phyloP scores from a whole-genome alignment of 2,329 filamentous ascomycete genomes.

The Coniochaeta sp. region DNA sequence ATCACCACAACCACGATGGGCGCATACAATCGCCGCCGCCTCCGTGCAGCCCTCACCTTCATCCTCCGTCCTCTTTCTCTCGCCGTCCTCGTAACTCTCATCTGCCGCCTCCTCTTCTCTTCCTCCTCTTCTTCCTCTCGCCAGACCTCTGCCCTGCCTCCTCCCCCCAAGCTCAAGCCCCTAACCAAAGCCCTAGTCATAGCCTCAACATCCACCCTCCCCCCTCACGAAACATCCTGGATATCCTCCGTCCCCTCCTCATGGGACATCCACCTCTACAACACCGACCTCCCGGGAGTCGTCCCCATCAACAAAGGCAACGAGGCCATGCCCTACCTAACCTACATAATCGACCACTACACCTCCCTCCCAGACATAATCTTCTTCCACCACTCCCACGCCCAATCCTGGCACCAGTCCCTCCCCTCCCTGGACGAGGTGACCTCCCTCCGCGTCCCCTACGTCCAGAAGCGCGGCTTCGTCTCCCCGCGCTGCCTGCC shows the following conservation, averaged over 20 bases:
- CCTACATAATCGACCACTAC: conserved; percentile 43
- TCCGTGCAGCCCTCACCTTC: conserved; percentile 9
- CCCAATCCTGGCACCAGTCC: conserved; percentile 47
- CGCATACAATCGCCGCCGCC: conserved; percentile 6
- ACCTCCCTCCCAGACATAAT: conserved; percentile 32
- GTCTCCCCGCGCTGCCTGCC: conserved; percentile 51
- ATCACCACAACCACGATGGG: conserved; percentile 5
- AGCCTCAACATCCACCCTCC: not conserved
- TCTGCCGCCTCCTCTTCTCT: conserved; percentile 7
- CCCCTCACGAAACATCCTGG: conserved; percentile 2
- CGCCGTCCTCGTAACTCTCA: conserved; percentile 7
- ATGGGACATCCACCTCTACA: conserved; percentile 15
- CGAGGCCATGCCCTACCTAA: conserved; percentile 46
- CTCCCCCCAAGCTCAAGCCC: not conserved
- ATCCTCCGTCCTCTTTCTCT: conserved; percentile 10
- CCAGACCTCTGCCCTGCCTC: not conserved
- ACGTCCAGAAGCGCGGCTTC: conserved; percentile 47
- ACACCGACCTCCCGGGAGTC: conserved; percentile 12
- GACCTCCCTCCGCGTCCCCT: conserved; percentile 33
- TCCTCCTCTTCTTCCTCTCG: not conserved
- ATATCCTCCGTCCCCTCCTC: conserved; percentile 2
- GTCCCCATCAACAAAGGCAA: conserved; percentile 34
- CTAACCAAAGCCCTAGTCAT: conserved; percentile 6
- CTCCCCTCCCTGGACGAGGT: conserved; percentile 35
- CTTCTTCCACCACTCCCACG: conserved; percentile 39